phyloP scores from a whole-genome alignment of 768 basidiomycete species.

The Boletus rubropictus region DNA sequence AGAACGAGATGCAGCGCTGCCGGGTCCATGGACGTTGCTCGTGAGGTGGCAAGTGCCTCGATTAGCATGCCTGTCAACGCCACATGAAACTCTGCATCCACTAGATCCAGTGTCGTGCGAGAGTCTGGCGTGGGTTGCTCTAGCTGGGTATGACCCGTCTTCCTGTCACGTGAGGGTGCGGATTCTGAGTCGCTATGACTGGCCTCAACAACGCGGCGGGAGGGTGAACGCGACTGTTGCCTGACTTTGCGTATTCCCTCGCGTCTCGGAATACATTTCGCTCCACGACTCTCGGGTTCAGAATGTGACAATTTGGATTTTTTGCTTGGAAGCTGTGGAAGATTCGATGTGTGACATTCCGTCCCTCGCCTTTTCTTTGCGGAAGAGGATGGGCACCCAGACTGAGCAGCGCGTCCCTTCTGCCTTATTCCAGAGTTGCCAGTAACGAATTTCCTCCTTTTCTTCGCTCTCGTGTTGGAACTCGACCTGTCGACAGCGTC shows the following conservation, averaged over 20 bases:
- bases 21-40: conserved; percentile 59
- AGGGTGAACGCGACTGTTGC: conserved; percentile 8
- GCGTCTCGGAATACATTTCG: neutral
- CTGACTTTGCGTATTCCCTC: neutral
- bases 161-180: conserved; percentile 1
- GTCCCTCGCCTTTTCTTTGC: conserved; percentile 1
- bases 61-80: conserved; percentile 64
- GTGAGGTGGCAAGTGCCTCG: conserved; percentile 65
- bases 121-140: neutral
- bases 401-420: conserved; percentile 7
- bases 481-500: neutral
- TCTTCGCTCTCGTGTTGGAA: conserved; percentile 6
- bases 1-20: conserved; percentile 48
- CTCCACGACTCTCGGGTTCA: neutral
- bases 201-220: conserved; percentile 1
- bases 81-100: conserved; percentile 27
- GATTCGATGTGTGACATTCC: neutral
- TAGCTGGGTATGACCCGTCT: neutral
- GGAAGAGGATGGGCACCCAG: neutral
- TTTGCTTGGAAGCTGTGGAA: conserved; percentile 18
- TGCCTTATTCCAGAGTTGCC: neutral
- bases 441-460: neutral
- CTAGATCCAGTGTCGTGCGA: neutral
- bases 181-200: conserved; percentile 1
- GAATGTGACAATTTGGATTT: conserved; percentile 14